Base-by-base conservation (phyloP, 441 rosid species). In the Macaranga tanarius region DNA sequence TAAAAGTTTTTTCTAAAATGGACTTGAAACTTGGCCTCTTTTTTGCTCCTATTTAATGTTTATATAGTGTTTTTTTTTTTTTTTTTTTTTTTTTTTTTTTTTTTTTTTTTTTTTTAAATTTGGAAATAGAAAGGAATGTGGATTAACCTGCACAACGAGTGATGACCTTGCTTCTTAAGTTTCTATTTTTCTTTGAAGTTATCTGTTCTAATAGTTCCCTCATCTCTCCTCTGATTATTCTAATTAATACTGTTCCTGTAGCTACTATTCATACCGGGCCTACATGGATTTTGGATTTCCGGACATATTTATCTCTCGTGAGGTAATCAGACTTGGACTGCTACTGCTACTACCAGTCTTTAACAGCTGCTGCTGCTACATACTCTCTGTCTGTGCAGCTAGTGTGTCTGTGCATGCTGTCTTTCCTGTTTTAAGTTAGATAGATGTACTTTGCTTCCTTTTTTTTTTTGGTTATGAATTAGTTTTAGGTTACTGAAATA, bases 191-290 rank as follows among this genome's bases (percentile, higher is more conserved):
- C 13, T 69, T 45, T 22, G 45, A 61, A 52, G 23, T 52, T 34
- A 73, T 76, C 58, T 19, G 16, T 45, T 26, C 42, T 58, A 56
- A 22, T 48, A 17, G 44, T 62, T 65, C 73, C 3, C 2, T 34
- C 22, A 22, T 42, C 2, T 13, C 34, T 28, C 12, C 17, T 52
- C 28, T 74, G 56, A 62, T 58, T 48, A 58, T 40, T 67, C 62
- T 79, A 25, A 77, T 78, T 44, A 71, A 62, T 48, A 11, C 34
- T 51, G 50, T 73, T 72, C 47, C 72, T 44, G 42, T 91, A 93
- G 97, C 86, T 89, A 95, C 89, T 93, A 93, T 81, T 93, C 97
- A 25, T 91, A 90, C 69, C 84, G 66, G 79, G 98, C 97, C 48
- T 91, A 63, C 81, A 72, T 83, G 77, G 99, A 95, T 80, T 91